Evolutionary conservation across 192 early-diverging fungal genomes (phyloP).

Genomic region (Backusella liffmaniae): DNA sequence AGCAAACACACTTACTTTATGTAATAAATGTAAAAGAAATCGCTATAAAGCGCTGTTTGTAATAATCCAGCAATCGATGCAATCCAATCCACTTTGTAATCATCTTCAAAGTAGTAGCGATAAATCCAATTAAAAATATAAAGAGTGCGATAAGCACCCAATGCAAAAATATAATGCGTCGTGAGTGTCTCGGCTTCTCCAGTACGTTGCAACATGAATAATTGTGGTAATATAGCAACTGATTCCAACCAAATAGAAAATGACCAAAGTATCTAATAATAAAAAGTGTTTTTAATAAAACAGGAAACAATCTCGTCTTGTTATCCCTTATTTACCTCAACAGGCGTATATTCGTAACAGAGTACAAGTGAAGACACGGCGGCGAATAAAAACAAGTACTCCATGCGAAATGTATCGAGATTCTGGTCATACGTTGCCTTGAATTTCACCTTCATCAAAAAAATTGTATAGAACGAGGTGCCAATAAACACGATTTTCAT

Average conservation of each 20-base stretch:
- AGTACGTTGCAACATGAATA: slow-evolving; percentile 95
- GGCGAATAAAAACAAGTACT: slow-evolving; percentile 58
- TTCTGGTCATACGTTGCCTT: slow-evolving; percentile 92
- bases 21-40: slow-evolving; percentile 98
- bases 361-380: background rate
- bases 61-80: slow-evolving; percentile 87
- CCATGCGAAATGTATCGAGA: slow-evolving; percentile 88
- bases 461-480: slow-evolving; percentile 84
- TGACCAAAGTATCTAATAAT: slow-evolving; percentile 83
- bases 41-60: slow-evolving; percentile 93
- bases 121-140: slow-evolving; percentile 97
- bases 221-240: slow-evolving; percentile 96
- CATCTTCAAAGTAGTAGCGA: slow-evolving; percentile 51
- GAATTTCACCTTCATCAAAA: slow-evolving; percentile 82
- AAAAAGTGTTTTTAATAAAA: background rate
- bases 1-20: slow-evolving; percentile 51
- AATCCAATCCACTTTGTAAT: slow-evolving; percentile 63
- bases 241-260: slow-evolving; percentile 98
- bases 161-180: slow-evolving; percentile 96
- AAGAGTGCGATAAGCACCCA: slow-evolving; percentile 88
- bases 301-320: background rate
- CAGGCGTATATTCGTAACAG: background rate
- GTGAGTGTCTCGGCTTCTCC: slow-evolving; percentile 99
- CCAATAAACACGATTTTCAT: slow-evolving; percentile 97
- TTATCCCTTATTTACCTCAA: background rate